Base-by-base conservation (phyloP, 495 filamentous ascomycete species). In the Halenospora varia region DNA sequence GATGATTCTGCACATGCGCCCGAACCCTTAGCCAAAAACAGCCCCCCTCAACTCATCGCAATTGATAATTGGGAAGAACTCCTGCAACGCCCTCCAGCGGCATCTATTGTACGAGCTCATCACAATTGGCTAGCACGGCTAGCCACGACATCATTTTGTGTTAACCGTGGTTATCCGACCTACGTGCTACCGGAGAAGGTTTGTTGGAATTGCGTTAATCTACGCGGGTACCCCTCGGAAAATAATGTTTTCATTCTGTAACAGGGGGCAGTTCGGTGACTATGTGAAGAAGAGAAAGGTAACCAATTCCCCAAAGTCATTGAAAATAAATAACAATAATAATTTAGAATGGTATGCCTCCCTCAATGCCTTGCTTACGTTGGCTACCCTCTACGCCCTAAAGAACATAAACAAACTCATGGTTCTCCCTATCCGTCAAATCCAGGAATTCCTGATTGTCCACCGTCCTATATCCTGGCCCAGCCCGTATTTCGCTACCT, bases 401-500 rank as follows among this genome's bases (percentile, higher is more conserved):
- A n/a, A 17, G n/a, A 29, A 22, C 41, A 25, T 64, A 57, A 18
- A 57, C 62, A 58, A 63, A 65, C 50, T 65, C 64, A 53, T 59
- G 62, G 25, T 68, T 68, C 65, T 65, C 62, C 55, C 26, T 58
- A 48, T 68, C 65, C 13, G 65, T 68, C 51, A 68, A 59, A 54
- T 68, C 65, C 53, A 64, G 10, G 77, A 81, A 46, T 70, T 87
- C 87, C 68, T 88, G 84, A 60, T 87, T 87, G 65, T 87, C 84
- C 59, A 88, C 59, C 66, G 82, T 82, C 55, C 75, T 73, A 66
- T 89, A 89, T 1, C 73, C 79, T 13, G 83, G 81, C 26, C 69
- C 66, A 8, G 75, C 75, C 46, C 81, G 62, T 10, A 80, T 68
- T n/a, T 56, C 67, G 4, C 75, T 78, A 66, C 89, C 89, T 69